Base-by-base conservation (phyloP, 495 filamentous ascomycete genomes). In the Glarea lozoyensis region DNA sequence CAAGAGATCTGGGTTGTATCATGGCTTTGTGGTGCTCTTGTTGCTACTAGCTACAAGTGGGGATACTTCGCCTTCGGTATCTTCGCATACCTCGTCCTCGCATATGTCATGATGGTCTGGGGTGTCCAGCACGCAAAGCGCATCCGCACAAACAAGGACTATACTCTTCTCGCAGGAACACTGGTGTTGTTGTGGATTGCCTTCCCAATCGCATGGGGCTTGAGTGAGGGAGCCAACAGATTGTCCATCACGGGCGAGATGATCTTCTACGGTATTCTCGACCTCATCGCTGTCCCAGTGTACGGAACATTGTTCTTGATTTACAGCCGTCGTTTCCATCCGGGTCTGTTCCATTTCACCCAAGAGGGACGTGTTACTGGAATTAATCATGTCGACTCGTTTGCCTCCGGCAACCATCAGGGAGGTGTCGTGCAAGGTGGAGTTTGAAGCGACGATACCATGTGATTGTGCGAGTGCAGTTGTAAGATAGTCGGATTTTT, bases 201-300 rank as follows among this genome's bases (percentile, higher is more conserved):
- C n/a, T 86, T 85, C 58, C 80, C 82, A 3, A 69, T 86, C 44
- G 70, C 70, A 10, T 86, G 75, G 70, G 83, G 79, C 40, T 48
- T 86, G 9, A 66, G 60, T 30, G 82, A 86, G 45, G 82, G 81
- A 20, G 78, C 78, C 3, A 85, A 86, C 54, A 59, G 70, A 42
- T 79, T 85, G 42, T 53, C 72, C 1, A 70, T 78, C 0, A 79
- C 81, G 42, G 72, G 68, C 2, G 77, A 77, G 48, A 68, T 71
- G 12, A 60, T 84, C 43, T 86, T 87, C 60, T 86, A 83, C 49
- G 79, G 81, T 15, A 63, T 84, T n/a, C 58, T 87, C 10, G 82
- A 87, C 48, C 48, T 84, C 6, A 42, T 82, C 11, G 57, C 76
- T 6, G 75, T 80, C 42, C 79, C 75, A 1, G 54, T 77, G 0